Conservation (phyloP, 2,329 filamentous ascomycete species). For the Phoma herbarum region DNA sequence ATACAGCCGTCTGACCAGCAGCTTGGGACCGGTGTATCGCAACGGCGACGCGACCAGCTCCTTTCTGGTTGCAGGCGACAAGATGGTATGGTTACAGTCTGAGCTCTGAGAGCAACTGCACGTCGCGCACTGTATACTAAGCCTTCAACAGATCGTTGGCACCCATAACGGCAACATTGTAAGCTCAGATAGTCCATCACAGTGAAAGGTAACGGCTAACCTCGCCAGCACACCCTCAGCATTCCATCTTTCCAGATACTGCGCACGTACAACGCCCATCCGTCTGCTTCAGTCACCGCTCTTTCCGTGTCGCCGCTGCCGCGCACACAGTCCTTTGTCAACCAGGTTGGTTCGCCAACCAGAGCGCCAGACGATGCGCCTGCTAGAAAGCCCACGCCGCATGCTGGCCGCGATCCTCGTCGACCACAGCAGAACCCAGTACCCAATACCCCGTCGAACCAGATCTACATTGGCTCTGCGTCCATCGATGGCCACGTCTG, state of each 20-base stretch:
- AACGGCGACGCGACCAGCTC: constrained; percentile 95
- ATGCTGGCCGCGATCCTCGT: constrained; percentile 52
- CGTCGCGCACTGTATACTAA: constrained; percentile 69
- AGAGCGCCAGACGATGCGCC: constrained; percentile 51
- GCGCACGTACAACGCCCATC: constrained; percentile 87
- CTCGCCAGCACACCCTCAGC: constrained; percentile 78
- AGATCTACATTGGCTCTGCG: constrained; percentile 91
- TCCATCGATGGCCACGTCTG: constrained; percentile 97
- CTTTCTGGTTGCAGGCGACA: constrained; percentile 91
- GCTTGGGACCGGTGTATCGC: constrained; percentile 82
- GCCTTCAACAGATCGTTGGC: constrained; percentile 74
- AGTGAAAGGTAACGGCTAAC: constrained; percentile 19
- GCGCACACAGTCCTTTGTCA: constrained; percentile 61
- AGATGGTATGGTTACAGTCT: constrained; percentile 74
- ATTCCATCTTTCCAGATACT: constrained; percentile 82
- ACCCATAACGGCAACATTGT: constrained; percentile 98
- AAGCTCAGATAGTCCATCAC: constrained; percentile 52
- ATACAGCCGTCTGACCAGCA: constrained; percentile 85
- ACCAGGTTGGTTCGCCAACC: constrained; percentile 18
- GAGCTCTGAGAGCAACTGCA: constrained; percentile 46
- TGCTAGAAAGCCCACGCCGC: constrained; percentile 45
- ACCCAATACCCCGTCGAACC: constrained; percentile 81
- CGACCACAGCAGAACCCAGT: constrained; percentile 67
- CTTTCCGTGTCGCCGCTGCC: constrained; percentile 89
- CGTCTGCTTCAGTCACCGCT: constrained; percentile 83